Evolutionary conservation across 2,329 filamentous ascomycete genomes (phyloP), one percentile per base, ranked within the genome.

Genomic region (Botrytis aclada): DNA sequence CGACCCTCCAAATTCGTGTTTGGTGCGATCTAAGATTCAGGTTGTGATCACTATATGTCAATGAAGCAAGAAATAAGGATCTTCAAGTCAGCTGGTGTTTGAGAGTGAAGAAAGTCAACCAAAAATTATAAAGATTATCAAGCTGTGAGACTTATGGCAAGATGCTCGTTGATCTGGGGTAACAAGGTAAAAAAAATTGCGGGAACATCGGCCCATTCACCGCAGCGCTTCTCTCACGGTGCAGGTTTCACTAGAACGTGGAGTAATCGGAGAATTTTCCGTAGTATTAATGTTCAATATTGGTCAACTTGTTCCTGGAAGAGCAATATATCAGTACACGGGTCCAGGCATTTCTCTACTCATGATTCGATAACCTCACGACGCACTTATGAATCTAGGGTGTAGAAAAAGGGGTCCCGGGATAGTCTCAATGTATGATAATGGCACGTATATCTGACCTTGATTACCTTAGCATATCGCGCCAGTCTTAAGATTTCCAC

Each of bases 161-260:
- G 62, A 72, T 62, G 70, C 70, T 72, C 70, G 62, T 72, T 45
- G 45, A 72, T 72, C 70, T 72, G 70, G 70, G 70, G 70, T 67
- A 72, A 60, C 47, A 56, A 56, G 58, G 69, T 58, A 41, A 22
- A 37, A 43, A 32, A 72, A 43, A 56, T 18, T 41, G 60, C 69
- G 69, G 69, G 60, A 71, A 71, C 69, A 71, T 71, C 69, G 69
- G 69, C 60, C 69, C 69, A 71, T 71, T 47, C 60, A 71, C 69
- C 69, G 45, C 47, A 65, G 60, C 45, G 60, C 60, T 71, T 66
- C 60, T 65, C 37, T n/a, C 34, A 71, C 60, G n/a, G 25, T 66
- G n/a, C 58, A 56, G 60, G 71, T 70, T 54, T 32, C 56, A 70
- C 54, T 34, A 61, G 32, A 71, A 71, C 60, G 69, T 71, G 69